Evolutionary conservation across 192 early-diverging fungal genomes (phyloP), one percentile per base, ranked within the genome.

Genomic region (Entomortierella chlamydospora): DNA sequence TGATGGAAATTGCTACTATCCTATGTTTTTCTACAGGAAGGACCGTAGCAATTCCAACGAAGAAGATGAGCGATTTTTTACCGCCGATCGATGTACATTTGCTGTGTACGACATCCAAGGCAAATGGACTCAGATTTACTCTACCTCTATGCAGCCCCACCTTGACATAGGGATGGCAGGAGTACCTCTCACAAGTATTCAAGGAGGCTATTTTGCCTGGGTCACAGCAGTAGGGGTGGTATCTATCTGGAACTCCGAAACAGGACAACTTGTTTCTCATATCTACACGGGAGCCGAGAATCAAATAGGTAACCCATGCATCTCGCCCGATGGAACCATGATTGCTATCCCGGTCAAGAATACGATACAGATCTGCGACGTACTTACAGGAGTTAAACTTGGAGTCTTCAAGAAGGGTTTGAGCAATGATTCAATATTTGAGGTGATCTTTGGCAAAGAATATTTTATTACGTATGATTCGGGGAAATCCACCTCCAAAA

Each of bases 161-260:
- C 25, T 50, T 9, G 61, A 50, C 41, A 7, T 29, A 2, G 6
- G 23, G 29, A 62, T n/a, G n/a, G n/a, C n/a, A n/a, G n/a, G n/a
- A n/a, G 13, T 6, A 9, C 25, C 41, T 45, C 17, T 52, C 5
- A 30, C 22, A 18, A 61, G 68, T 41, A 52, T 59, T 25, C 45
- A 52, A 22, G 57, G 68, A 17, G 47, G 58, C 0, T 61, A 54
- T 29, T 54, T 70, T 25, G 68, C 51, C 23, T 70, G 58, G 57
- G 53, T 50, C 2, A 55, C 55, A 0, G 15, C 17, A 8, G 8
- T 5, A 29, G 58, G 58, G 0, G 37, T 53, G 0, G 43, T 61
- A 15, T 54, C 68, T 28, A 53, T 70, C 25, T 70, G 68, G 68
- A 39, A 70, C 18, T 52, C 30, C 1, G 57, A 61, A 23, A 61